Base-by-base conservation (phyloP, 1,139 yeast genomes). In the Blastobotrys arbuscula region DNA sequence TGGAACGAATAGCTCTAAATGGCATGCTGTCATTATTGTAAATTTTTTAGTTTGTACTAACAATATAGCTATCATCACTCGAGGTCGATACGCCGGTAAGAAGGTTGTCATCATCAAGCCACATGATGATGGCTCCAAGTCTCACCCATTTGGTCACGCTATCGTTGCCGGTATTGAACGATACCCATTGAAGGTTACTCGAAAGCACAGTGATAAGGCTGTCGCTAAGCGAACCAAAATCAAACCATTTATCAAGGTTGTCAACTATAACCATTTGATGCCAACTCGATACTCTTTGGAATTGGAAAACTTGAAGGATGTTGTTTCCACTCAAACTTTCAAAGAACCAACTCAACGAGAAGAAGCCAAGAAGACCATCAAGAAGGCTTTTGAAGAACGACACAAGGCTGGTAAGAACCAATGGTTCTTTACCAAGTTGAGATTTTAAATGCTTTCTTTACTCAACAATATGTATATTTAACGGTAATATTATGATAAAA, bases 21-120 rank as follows among this genome's bases (percentile, higher is more conserved):
- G 45, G 45, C 45, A 42, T 42, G 45, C 45, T 42, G 45, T 42
- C 41, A 15, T 36, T 36, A 7, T 28, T 26, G 26, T 13, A 23
- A 34, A 35, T 21, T 12, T 16, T 9, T 28, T 6, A 15, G 20
- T 19, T 12, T 24, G n/a, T 31, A 36, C 44, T 43, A 44, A 60
- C 61, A 59, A 55, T 53, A 55, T 44, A 86, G 97, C 98, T 80
- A 90, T 92, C 79, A 90, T 92, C 75, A 96, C 92, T 77, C 94
- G 97, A 78, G 99, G 99, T 74, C 94, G 98, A 82, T 92, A 82
- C 87, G 99, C 99, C 75, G 99, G 99, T 82, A 92, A 90, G 88
- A 94, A 94, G 86, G 98, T 94, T 65, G 98, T 94, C 75, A 89
- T 94, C 75, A 92, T 94, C 74, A 89, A 88, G 79, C 94, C 97